Evolutionary conservation across 2,329 filamentous ascomycete genomes (phyloP).

Genomic region (Chaetomium globosum): DNA sequence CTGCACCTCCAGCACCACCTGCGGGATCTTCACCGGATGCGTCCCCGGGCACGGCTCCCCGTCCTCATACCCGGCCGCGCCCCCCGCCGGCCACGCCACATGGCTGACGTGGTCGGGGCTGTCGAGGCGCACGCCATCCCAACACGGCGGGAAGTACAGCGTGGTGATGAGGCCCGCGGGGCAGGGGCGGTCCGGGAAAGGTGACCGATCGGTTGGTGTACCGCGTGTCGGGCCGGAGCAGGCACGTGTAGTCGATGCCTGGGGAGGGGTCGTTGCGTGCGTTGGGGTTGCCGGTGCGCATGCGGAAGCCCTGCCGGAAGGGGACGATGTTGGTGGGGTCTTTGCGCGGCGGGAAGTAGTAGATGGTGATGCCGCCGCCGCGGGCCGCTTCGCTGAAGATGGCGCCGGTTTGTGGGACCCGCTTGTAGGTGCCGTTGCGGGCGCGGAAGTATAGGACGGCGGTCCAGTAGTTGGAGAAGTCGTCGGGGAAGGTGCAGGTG

Average conservation of each 20-base stretch:
- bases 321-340: constrained; percentile 44
- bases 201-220: constrained; percentile 44
- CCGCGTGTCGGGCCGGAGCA: constrained; percentile 45
- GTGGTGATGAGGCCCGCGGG: constrained; percentile 47
- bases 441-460: constrained; percentile 31
- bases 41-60: constrained; percentile 25
- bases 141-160: constrained; percentile 53
- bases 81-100: constrained; percentile 45
- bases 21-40: constrained; percentile 26
- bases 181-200: constrained; percentile 46
- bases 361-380: constrained; percentile 33
- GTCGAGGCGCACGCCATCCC: constrained; percentile 63
- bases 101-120: constrained; percentile 50
- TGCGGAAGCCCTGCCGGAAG: constrained; percentile 48
- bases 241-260: constrained; percentile 47
- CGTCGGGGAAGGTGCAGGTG: constrained; percentile 21
- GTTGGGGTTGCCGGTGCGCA: constrained; percentile 44
- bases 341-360: constrained; percentile 37
- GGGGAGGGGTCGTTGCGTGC: constrained; percentile 28
- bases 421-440: constrained; percentile 28
- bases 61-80: constrained; percentile 35
- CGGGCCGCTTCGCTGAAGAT: constrained; percentile 20
- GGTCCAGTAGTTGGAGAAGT: constrained; percentile 36
- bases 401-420: constrained; percentile 19
- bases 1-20: constrained; percentile 13